Evolutionary conservation across 495 filamentous ascomycete genomes (phyloP).

Genomic region (Terfezia boudieri): DNA sequence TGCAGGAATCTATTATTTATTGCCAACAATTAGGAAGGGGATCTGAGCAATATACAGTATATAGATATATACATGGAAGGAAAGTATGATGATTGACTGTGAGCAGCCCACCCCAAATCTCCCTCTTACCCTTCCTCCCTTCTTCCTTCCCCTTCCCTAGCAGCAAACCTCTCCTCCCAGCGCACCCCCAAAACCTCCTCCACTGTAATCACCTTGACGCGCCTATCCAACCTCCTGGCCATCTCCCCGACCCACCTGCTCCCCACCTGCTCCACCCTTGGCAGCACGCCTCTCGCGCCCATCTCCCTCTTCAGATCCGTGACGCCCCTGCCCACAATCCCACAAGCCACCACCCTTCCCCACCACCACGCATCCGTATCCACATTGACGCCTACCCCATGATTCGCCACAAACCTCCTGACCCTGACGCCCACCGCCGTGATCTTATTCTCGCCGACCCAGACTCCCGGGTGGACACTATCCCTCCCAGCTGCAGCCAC

Average conservation of each 20-base stretch:
- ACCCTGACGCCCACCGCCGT: neutral
- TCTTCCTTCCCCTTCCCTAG: neutral
- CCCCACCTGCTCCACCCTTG: conserved; percentile 57
- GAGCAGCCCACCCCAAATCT: too few species aligned
- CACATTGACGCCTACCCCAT: conserved; percentile 27
- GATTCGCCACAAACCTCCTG: conserved; percentile 19
- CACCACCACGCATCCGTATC: conserved; percentile 37
- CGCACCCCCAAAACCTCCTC: conserved; percentile 10
- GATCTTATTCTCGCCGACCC: conserved; percentile 9
- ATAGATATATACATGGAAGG: too few species aligned
- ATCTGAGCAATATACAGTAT: too few species aligned
- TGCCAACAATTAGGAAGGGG: too few species aligned
- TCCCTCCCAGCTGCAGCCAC: conserved; percentile 21
- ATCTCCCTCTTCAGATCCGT: conserved; percentile 53
- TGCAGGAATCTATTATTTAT: too few species aligned
- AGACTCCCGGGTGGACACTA: conserved; percentile 11
- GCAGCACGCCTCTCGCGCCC: conserved; percentile 40
- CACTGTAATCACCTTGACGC: conserved; percentile 16
- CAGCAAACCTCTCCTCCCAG: conserved; percentile 7
- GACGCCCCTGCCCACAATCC: conserved; percentile 49
- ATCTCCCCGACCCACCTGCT: conserved; percentile 46
- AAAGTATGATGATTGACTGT: too few species aligned
- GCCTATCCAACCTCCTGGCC: conserved; percentile 12
- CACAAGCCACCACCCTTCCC: conserved; percentile 36
- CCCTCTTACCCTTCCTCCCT: too few species aligned